Evolutionary conservation across 2,329 filamentous ascomycete species (phyloP), one percentile per base, ranked within the genome.

Genomic region (Ophiostoma ips): DNA sequence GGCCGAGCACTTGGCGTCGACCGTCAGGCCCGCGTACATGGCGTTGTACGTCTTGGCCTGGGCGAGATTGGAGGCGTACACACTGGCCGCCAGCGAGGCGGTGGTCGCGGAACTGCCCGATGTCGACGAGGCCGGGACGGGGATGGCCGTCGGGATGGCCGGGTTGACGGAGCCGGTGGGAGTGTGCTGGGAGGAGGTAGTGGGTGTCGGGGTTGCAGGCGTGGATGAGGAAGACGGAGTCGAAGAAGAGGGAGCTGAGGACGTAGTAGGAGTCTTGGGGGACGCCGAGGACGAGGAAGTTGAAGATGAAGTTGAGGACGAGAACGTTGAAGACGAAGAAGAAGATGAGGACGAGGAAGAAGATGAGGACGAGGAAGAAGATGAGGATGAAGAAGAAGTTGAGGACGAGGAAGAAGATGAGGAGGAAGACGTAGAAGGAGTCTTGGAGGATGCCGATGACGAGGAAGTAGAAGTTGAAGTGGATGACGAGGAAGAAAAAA

Each of bases 21-120:
- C 62, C 1, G 67, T 71, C 33, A 75, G 61, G 1, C 56, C 59
- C 24, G 65, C 63, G 53, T 73, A 77, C 21, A 71, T 54, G 10
- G 62, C 54, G 59, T 81, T 80, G 57, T 73, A 68, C 3, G 60
- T 51, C 37, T 64, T 61, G 10, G 72, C 71, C 34, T 64, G 55
- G 10, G 64, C 64, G 18, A 78, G 64, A 54, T 76, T 75, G 49
- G 60, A 61, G 2, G 67, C 66, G 48, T 72, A 69, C 3, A 64
- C 60, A 8, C 64, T 60, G 1, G 71, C 58, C 1, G 68, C 58
- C 3, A 75, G 65, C 2, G 66, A 68, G 3, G 63, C 60, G 1
- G 70, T 68, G 4, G 31, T 1, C 10, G 30, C 33, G 11, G 43
- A 4, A 40, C 12, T 18, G 15, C 13, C 16, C 2, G 41, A 21